Conservation (phyloP, 192 early-diverging fungal species). For the Chytriomyces sp. region DNA sequence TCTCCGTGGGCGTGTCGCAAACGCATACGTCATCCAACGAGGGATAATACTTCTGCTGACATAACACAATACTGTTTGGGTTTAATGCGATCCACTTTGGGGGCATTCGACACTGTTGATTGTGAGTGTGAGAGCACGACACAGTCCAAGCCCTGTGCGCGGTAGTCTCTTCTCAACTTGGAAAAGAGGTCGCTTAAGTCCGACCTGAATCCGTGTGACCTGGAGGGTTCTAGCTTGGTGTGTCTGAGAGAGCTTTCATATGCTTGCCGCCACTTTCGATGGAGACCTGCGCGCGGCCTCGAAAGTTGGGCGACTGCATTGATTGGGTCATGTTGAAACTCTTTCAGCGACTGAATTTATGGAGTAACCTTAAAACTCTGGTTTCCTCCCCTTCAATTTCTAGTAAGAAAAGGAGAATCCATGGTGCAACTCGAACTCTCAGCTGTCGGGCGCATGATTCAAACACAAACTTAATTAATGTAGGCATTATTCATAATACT, state of each 20-base stretch:
- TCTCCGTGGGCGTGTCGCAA: background rate
- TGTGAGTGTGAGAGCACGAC: background rate
- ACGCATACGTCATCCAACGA: background rate
- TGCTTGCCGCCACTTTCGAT: background rate
- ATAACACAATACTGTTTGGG: too few relatives aligned
- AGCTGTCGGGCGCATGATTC: too few relatives aligned
- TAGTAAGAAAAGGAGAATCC: too few relatives aligned
- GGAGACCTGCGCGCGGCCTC: background rate
- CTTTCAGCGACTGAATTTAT: too few relatives aligned
- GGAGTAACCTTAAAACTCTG: too few relatives aligned
- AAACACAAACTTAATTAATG: too few relatives aligned
- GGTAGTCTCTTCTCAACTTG: background rate
- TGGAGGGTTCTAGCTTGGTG: background rate
- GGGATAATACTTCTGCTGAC: background rate
- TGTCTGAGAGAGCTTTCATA: background rate
- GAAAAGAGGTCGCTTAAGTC: conserved; percentile 7
- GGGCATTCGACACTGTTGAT: background rate
- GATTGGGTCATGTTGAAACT: background rate
- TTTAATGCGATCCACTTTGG: too few relatives aligned
- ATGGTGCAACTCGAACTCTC: too few relatives aligned
- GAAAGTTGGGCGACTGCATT: too few relatives aligned
- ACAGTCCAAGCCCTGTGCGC: too few relatives aligned
- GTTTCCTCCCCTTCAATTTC: too few relatives aligned
- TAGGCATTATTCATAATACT: too few relatives aligned
- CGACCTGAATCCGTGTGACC: conserved; percentile 9